Base-by-base conservation (phyloP, 176 grass and related monocot species). In the Musa beccarii region DNA sequence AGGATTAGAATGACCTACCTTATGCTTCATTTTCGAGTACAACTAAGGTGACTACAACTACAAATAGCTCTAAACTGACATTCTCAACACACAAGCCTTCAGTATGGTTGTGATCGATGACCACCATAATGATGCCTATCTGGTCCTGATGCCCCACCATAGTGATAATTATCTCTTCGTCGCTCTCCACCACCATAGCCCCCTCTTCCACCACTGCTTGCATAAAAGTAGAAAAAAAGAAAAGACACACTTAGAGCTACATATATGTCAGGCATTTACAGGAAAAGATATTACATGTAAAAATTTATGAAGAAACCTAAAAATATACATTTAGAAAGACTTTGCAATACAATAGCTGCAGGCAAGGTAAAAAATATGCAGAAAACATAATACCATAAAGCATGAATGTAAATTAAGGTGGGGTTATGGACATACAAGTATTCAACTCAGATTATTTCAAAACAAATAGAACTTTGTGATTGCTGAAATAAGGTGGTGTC, bases 41-140 rank as follows among this genome's bases (percentile, higher is more conserved):
- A 92, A 84, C 63, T 88, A 83, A 52, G 67, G 76, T 80, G 90
- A 77, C 85, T 81, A 85, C 21, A 78, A 87, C 91, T 92, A 99
- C 71, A 89, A 99, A 87, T 81, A 75, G 79, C 89, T 91, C 85
- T 89, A 64, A 99, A 81, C 77, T 71, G 80, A 92, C 76, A 92
- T 73, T 99, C 87, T 79, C 84, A 89, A 82, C 88, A 88, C 84
- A 72, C 84, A 83, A 75, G 56, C 80, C 85, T 86, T 99, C 83
- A 99, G 79, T 99, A 94, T 50, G 95, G 95, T 19, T 88, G 81
- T 11, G 95, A 86, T 24, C 95, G 88, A 1, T 86, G 86, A 81
- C 95, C 95, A 73, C 95, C 91, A 56, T 89, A 86, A 68, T 89
- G 80, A 78, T 94, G 84, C 66, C 96, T 85, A 79, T 99, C 92